Base-by-base conservation (phyloP, 257 asterid species). In the Eustoma russellianum region DNA sequence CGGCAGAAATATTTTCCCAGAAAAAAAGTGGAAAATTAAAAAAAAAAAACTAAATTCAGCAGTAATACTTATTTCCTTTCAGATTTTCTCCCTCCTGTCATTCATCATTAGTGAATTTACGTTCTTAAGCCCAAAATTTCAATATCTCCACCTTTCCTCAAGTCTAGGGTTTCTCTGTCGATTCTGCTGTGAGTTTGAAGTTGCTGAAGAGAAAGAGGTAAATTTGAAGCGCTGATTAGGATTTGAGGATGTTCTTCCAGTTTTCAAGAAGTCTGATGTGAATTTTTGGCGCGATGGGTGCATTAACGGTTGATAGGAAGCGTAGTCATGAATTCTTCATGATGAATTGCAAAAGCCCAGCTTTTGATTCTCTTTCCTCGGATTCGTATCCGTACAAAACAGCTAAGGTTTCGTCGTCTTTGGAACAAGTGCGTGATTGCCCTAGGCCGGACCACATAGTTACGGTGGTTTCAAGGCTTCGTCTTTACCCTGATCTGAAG, bases 301-400 rank as follows among this genome's bases (percentile, higher is more conserved):
- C 78, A 33, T 64, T 75, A 59, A 77, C 91, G 64, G 55, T 50
- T 61, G 70, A 63, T 13, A 70, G 87, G 19, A 84, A 84, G 78
- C 82, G 93, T 2, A 72, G 68, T 5, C 73, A 71, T 46, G 83
- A 74, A 48, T 60, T 48, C 41, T 63, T 53, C 17, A 28, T 28
- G 43, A 30, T 44, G 48, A 66, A 63, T 71, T 30, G 33, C 75
- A 68, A 46, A 57, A 55, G 59, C 50, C 66, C 69, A 13, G 53
- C 16, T 50, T 33, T 66, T 7, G 43, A 5, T 69, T 56, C 76
- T 0, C 61, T 63, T 11, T 59, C 55, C 16, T 48, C 66, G 56
- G 68, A 24, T 9, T 5, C 10, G 54, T 93, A 60, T 70, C 59
- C 65, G 61, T 51, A 78, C 34, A 87, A 84, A 50, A 87, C 62